Conservation (phyloP, 2,329 filamentous ascomycete species). For the Metarhizium guizhouense region DNA sequence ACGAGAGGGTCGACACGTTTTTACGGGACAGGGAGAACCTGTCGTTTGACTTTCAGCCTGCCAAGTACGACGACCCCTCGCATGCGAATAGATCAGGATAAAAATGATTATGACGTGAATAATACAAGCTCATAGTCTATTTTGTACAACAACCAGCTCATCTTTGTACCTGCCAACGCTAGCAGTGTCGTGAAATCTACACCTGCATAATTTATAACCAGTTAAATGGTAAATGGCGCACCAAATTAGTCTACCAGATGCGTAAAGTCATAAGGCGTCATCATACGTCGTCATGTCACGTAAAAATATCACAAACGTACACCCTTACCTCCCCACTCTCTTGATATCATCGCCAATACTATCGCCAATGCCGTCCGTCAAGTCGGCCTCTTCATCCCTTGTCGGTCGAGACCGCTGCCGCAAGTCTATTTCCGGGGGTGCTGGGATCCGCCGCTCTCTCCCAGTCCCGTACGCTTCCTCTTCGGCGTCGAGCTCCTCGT, state of each 20-base stretch:
- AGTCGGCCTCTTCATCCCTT: not conserved
- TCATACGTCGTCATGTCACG: not conserved
- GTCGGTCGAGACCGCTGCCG: not conserved
- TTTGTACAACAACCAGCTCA: too few relatives aligned
- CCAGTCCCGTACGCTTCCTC: not conserved
- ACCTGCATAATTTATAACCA: not conserved
- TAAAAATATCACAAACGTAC: not conserved
- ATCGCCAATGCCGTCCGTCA: constrained; percentile 1
- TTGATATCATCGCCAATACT: not conserved
- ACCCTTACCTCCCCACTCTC: not conserved
- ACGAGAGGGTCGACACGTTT: constrained; percentile 69
- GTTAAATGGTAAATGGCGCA: not conserved
- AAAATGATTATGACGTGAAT: not conserved
- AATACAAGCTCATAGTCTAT: not conserved
- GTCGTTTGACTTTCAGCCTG: constrained; percentile 22
- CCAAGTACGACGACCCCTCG: constrained; percentile 17
- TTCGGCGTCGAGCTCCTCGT: constrained; percentile 5
- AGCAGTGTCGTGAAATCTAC: not conserved
- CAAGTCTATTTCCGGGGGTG: constrained; percentile 1
- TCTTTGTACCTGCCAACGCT: too few relatives aligned
- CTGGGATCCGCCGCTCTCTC: not conserved
- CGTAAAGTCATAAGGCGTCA: constrained; percentile 1
- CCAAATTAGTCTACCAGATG: not conserved
- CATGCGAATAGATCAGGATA: constrained; percentile 3
- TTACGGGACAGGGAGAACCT: constrained; percentile 58